A percentile compares a stretch with the other conserved stretches of the same genome.
Evolutionary conservation across 305 asterid species (phyloP).

Genomic region (Solanum hybrid): DNA sequence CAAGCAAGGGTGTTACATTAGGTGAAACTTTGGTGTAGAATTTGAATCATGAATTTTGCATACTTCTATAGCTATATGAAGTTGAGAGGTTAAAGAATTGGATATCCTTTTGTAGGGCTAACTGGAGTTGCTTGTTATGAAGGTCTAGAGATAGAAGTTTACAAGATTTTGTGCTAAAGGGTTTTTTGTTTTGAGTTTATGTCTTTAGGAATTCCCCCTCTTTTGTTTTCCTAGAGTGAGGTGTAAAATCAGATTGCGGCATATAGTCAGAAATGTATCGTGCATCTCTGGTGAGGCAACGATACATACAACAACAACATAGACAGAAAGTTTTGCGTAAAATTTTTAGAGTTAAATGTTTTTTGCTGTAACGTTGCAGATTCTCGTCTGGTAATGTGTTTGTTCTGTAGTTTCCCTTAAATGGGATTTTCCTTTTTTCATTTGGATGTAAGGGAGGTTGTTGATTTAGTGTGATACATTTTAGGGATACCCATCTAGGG

Average conservation of each 20-base stretch:
- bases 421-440: constrained; percentile 1
- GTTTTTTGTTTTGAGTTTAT: neutral
- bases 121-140: constrained; percentile 19
- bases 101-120: constrained; percentile 16
- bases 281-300: constrained; percentile 18
- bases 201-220: constrained; percentile 5
- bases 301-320: constrained; percentile 5
- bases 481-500: constrained; percentile 8
- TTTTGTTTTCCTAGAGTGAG: constrained; percentile 17
- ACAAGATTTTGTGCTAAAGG: constrained; percentile 12
- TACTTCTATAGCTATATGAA: constrained; percentile 8
- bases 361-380: constrained; percentile 9
- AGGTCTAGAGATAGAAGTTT: constrained; percentile 18
- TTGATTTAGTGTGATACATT: constrained; percentile 12
- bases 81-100: constrained; percentile 12
- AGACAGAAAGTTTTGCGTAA: neutral
- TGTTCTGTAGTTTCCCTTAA: neutral
- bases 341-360: neutral
- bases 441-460: constrained; percentile 9
- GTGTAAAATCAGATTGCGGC: constrained; percentile 20
- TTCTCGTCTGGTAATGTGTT: neutral
- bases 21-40: constrained; percentile 12
- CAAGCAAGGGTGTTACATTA: constrained; percentile 5
- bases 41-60: constrained; percentile 19
- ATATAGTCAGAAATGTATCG: constrained; percentile 17